Evolutionary conservation across 257 asterid species (phyloP).

Genomic region (Leptodermis oblonga): DNA sequence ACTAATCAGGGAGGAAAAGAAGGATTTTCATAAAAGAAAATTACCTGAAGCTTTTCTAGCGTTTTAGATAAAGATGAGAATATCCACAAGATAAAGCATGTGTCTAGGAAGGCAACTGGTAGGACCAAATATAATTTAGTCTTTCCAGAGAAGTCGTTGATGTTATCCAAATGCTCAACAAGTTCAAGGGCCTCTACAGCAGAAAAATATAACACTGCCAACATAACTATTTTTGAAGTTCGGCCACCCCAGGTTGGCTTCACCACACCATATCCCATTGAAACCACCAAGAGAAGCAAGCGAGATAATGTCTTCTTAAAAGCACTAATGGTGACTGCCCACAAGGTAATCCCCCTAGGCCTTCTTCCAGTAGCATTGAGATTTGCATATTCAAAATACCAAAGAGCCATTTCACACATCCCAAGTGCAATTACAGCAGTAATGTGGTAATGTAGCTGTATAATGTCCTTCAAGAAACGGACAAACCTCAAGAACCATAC

Average conservation of each 20-base stretch:
- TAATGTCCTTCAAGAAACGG: constrained; percentile 32
- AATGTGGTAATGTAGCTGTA: constrained; percentile 36
- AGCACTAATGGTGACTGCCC: constrained; percentile 37
- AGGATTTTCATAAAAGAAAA: constrained; percentile 9
- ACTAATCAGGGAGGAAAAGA: not conserved
- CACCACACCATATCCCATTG: constrained; percentile 42
- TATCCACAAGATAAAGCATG: constrained; percentile 37
- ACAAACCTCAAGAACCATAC: constrained; percentile 35
- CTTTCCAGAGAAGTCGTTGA: constrained; percentile 40
- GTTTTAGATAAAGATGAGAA: constrained; percentile 39
- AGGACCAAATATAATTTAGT: constrained; percentile 33
- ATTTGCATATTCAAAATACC: constrained; percentile 42
- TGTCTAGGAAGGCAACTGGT: constrained; percentile 37
- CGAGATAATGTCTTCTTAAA: constrained; percentile 35
- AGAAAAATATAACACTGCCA: constrained; percentile 24
- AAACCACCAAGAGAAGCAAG: constrained; percentile 37
- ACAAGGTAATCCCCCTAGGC: constrained; percentile 34
- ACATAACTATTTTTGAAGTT: constrained; percentile 23
- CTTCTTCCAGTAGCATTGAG: constrained; percentile 35
- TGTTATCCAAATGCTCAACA: constrained; percentile 36
- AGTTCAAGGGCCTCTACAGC: constrained; percentile 35
- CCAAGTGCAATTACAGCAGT: constrained; percentile 40
- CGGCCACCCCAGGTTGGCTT: constrained; percentile 34
- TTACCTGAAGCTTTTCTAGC: constrained; percentile 39
- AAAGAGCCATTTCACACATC: constrained; percentile 43